These are phyloP conservation scores for Castanea crenata DNA, from an alignment of 306 rosid genomes.

Conservation along the genomic window DNA sequence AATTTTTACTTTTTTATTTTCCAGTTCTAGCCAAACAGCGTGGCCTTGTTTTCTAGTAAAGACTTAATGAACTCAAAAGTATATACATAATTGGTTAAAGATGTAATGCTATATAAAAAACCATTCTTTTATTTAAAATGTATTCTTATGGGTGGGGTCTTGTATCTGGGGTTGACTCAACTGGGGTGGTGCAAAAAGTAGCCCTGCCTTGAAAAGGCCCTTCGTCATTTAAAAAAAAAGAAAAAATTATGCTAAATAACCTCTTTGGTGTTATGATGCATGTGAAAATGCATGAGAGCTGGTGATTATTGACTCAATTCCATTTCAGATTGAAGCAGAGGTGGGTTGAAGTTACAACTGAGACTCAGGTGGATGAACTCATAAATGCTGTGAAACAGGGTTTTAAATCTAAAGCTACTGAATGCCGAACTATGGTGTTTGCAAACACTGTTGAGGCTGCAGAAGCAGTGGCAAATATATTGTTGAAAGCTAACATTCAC, in stretches of 20 bases:
- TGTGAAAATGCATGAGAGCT: constrained; percentile 10
- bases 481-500: constrained; percentile 57
- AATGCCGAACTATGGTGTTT: constrained; percentile 84
- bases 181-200: too few species aligned
- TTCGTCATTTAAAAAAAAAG: too few species aligned
- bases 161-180: too few species aligned
- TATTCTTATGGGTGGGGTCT: neutral
- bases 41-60: neutral
- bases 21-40: neutral
- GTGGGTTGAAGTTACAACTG: constrained; percentile 82
- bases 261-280: constrained; percentile 4
- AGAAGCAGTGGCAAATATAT: constrained; percentile 81
- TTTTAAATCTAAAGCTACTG: constrained; percentile 42
- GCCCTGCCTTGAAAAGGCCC: too few species aligned
- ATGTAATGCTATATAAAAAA: neutral
- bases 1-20: neutral
- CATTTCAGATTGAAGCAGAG: constrained; percentile 76
- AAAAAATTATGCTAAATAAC: neutral
- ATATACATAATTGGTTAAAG: neutral
- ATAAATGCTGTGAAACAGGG: constrained; percentile 67
- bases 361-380: constrained; percentile 86
- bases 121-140: neutral
- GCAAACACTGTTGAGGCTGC: constrained; percentile 93
- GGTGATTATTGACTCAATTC: constrained; percentile 6
- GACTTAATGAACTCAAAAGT: neutral